Evolutionary conservation across 148 eudicot genomes (phyloP), one percentile per base, ranked within the genome.

Genomic region (Talinum fruticosum): DNA sequence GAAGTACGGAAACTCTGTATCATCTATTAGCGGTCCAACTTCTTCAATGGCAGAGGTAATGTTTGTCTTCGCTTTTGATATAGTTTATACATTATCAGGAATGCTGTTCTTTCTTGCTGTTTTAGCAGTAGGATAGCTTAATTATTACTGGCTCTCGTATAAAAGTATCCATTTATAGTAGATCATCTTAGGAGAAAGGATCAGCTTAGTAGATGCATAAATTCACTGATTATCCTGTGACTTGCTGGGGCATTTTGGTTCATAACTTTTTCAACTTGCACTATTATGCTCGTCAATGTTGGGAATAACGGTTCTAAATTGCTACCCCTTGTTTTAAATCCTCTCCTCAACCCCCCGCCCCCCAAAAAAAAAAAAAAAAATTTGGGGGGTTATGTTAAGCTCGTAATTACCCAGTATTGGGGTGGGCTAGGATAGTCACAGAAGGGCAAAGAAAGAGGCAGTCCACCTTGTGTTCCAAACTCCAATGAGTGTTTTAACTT

Each of bases 21-120:
- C 97, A 66, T 86, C 98, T 78, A 82, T 88, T 28, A 83, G 85
- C 76, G 86, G 86, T 68, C 87, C 96, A 29, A 78, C 91, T 78
- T 83, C 83, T 81, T 91, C 98, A 30, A 83, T 95, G 86, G 80
- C 91, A 5, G 97, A 95, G 99, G 97, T 95, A 85, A 79, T 41
- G 32, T 41, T 54, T 69, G 2, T 35, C 24, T 64, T 35, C 33
- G 26, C 8, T 68, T 36, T 44, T 1, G 19, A 10, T 67, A 24
- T 65, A 26, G 33, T 59, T 65, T 26, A 7, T 35, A 47, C 36
- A 14, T 29, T 32, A 16, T 53, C 16, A 21, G 38, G 36, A 29
- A 19, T 19, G 19, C 34, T 29, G 59, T 21, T 35, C 32, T 45
- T 30, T 72, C 21, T 49, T 53, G 68, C 47, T 59, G 68, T 10